Base-by-base conservation (phyloP, 1,284 basidiomycete species). In the Heterobasidion parviporum region DNA sequence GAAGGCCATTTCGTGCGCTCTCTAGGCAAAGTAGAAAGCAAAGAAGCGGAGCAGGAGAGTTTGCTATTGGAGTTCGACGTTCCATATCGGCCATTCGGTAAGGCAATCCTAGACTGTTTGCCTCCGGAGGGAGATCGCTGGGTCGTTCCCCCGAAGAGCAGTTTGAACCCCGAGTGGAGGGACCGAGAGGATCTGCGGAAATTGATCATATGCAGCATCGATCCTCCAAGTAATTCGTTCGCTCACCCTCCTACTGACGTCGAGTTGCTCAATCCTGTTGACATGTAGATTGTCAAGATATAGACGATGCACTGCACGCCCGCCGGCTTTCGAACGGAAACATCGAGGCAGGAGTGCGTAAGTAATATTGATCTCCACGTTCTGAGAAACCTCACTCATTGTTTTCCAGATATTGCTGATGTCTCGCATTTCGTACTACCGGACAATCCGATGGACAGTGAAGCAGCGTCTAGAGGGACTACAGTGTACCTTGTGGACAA, bases 401-500 rank as follows among this genome's bases (percentile, higher is more conserved):
- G 3, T 41, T 53, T 36, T 14, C 4, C 63, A 96, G 93, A 99
- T 70, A 99, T 99, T 61, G 97, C 97, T 58, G 96, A 99, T 67
- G 97, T 99, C 1, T 96, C 96, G 2, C 87, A 97, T 70, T 99
- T 99, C 65, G 97, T 99, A 1, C 85, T 83, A 54, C 79, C 94
- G 2, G 93, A 96, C 66, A 99, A 90, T 54, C 83, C 97, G 0
- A 99, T 99, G 95, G 97, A 99, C 64, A 85, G 77, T 41, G 97
- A 99, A 70, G 97, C 97, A 15, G 93, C 96, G 14, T 83, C 94
- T 12, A 81, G 97, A 55, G 96, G 97, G 10, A 99, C 96, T 1
- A 99, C 97, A 0, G 97, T 99, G 3, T 99, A 99, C 69, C 82
- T 99, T 6, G 97, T 99, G 2, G 97, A 99, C 76, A 97, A 96